Evolutionary conservation across 2,329 filamentous ascomycete species (phyloP), one percentile per base, ranked within the genome.

Genomic region (Chaetomium sp.): DNA sequence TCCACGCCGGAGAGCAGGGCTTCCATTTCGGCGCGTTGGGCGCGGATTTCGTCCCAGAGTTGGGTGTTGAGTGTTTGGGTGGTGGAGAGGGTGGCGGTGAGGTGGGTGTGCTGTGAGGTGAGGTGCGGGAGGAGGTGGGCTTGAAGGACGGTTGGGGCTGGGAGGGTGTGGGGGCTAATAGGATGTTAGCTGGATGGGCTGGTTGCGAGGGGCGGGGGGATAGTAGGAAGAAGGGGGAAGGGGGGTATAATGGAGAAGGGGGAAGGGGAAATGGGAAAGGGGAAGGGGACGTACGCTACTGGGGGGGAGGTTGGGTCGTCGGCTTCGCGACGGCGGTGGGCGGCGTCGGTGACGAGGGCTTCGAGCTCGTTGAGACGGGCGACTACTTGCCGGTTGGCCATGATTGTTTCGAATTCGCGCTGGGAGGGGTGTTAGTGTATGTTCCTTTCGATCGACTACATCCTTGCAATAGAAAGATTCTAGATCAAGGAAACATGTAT

Each of bases 361-460:
- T 86, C 82, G 6, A 85, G 74, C 66, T 80, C 76, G 66, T 86
- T 86, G 8, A 86, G 72, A 57, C 77, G 77, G 41, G 72, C 71
- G 2, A 86, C 75, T 10, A 85, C 81, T 45, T 75, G 71, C 57
- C 81, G 70, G 56, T 73, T 70, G 14, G 70, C 64, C 56, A 84
- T 66, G 55, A 85, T 80, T 14, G 70, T 72, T 19, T 78, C 76
- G 65, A 86, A 86, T 66, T 85, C 81, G 64, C 74, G 75, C 72
- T 79, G 59, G 41, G 2, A 1, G 40, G 40, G 40, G 1, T 42
- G 6, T 8, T 42, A 7, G 11, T 12, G 14, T 12, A 11, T 40
- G 9, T 40, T 40, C 37, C 37, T 40, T 27, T 27, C 19, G 19
- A 27, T 27, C 19, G 19, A 27, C 19, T 27, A 27, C 19, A 27